Evolutionary conservation across 768 basidiomycete species (phyloP), one percentile per base, ranked within the genome.

Genomic region (Crassisporium funariophilum): DNA sequence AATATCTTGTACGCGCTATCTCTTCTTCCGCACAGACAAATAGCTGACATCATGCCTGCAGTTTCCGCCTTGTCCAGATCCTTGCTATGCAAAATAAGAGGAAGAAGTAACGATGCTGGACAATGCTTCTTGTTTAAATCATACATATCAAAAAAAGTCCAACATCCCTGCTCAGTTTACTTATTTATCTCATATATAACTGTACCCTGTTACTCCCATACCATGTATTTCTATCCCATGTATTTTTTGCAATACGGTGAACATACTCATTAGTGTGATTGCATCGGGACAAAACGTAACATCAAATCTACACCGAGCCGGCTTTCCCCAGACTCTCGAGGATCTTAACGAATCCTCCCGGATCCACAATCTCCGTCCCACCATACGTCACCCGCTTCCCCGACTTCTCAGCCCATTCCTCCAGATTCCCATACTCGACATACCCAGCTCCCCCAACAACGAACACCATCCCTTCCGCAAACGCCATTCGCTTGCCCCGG

Each of bases 381-480:
- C 97, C 97, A 64, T 99, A 99, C 25, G 91, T 88, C 35, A 98
- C 82, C 52, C 82, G 75, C 67, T 92, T 91, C 11, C 90, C 91
- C 4, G 83, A 82, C 68, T 82, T 84, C 42, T 67, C 70, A 3
- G 91, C 90, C 93, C 95, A 97, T 67, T 98, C 95, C 65, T 88
- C 84, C 49, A 99, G 68, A 64, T 98, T 98, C 4, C 94, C 93
- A 56, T 95, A 98, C 69, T 99, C 97, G 41, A 98, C 93, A 60
- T 98, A 95, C 12, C 94, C 89, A 4, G 94, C 97, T 1, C 97
- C 97, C 6, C 97, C 97, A 2, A 99, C 95, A 22, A 98, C 74
- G 56, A 99, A 99, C 3, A 99, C 87, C 59, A 91, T 82, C 11
- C 90, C 86, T 51, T 98, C 95, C 3, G 77, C 71, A 64, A 95